Base-by-base conservation (phyloP, 2,329 filamentous ascomycete species). In the Annulohypoxylon truncatum region DNA sequence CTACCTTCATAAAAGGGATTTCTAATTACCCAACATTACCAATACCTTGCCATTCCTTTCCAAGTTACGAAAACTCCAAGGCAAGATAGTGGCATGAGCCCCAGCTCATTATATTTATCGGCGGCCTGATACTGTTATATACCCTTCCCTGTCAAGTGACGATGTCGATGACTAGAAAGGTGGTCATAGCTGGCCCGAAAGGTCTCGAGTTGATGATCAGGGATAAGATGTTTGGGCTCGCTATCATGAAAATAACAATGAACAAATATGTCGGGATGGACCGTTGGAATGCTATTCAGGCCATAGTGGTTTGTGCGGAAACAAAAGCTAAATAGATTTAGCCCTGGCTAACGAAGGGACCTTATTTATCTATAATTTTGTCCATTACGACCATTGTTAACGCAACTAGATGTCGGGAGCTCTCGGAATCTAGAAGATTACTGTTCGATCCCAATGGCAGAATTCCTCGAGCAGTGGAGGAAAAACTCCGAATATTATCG, bases 61-160 rank as follows among this genome's bases (percentile, higher is more conserved):
- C 2, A 48, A 56, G 15, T n/a, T 47, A 5, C 51, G 46, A 44
- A 61, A 33, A 6, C 46, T 35, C 1, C 6, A 24, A 29, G 44
- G 56, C 5, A 52, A 56, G 1, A 56, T 65, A 56, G 51, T 61
- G 1, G 51, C 56, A 13, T 56, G 56, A 31, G 51, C 44, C 0
- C 61, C 33, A 61, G 52, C 4, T 65, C 56, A 3, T 40, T 65
- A 4, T 35, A 56, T n/a, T 13, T 65, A 2, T 60, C 56, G 5
- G 55, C 62, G 2, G 56, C 56, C 4, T 64, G 55, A n/a, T 46
- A 61, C 28, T 48, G 48, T n/a, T 38, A 47, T 29, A 40, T 52
- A 26, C 20, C 12, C 13, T 9, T 9, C 26, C 22, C 18, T 18
- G n/a, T 9, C 29, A 6, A 18, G 24, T 4, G 38, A 46, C 10